A percentile compares a stretch with the other conserved stretches of the same genome.
These are phyloP conservation scores for Saccharomyces pastorianus DNA, from an alignment of 1,139 yeast genomes.

Conservation along the genomic window DNA sequence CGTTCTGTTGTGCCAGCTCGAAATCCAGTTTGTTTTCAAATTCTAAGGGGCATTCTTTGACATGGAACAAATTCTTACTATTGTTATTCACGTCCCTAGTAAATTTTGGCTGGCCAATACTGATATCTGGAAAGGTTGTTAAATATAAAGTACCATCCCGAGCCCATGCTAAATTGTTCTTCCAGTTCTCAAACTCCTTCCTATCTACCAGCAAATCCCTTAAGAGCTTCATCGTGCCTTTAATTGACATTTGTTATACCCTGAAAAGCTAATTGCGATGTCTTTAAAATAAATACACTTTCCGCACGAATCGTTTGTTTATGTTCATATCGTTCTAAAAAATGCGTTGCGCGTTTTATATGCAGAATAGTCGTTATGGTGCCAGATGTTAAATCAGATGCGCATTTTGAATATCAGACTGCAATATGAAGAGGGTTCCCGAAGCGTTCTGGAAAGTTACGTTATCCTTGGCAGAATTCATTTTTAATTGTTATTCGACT, in stretches of 20 bases:
- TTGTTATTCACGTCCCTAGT: constrained; percentile 13
- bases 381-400: too few species aligned
- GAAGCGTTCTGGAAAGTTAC: background rate
- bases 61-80: constrained; percentile 23
- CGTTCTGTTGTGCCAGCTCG: constrained; percentile 18
- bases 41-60: constrained; percentile 17
- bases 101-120: constrained; percentile 24
- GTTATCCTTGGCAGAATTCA: background rate
- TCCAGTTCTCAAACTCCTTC: constrained; percentile 26
- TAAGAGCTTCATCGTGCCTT: constrained; percentile 17
- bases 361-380: background rate
- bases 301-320: too few species aligned
- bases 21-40: constrained; percentile 26
- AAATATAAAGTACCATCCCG: constrained; percentile 26
- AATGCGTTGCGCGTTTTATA: background rate
- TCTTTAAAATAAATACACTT: too few species aligned
- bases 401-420: too few species aligned
- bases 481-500: too few species aligned
- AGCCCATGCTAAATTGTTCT: constrained; percentile 24
- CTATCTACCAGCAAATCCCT: constrained; percentile 24
- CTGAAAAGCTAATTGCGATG: background rate
- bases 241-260: background rate
- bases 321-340: background rate
- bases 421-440: too few species aligned
- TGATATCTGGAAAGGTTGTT: constrained; percentile 25